These are phyloP conservation scores for Ophiostoma sp. DNA, from an alignment of 2,329 filamentous ascomycete species.

Conservation along the genomic window DNA sequence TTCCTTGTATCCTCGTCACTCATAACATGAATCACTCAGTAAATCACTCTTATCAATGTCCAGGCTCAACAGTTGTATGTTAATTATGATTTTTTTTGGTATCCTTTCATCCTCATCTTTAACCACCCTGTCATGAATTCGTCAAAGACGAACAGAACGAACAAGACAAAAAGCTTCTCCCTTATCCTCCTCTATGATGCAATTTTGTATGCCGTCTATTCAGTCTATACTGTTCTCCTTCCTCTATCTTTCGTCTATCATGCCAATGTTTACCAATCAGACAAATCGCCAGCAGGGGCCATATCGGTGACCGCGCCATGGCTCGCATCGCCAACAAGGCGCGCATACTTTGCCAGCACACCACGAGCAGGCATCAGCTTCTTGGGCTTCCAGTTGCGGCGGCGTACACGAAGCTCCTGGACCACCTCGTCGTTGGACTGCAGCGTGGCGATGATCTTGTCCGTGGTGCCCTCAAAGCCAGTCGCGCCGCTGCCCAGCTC, in stretches of 20 bases:
- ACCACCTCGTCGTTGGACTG: slow-evolving; percentile 25
- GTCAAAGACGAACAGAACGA: background rate
- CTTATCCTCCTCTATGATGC: slow-evolving; percentile 1
- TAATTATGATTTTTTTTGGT: no score
- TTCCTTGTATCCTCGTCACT: no score
- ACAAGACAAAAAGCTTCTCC: background rate
- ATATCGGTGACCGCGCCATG: slow-evolving; percentile 83
- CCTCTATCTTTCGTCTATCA: background rate
- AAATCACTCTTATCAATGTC: no score
- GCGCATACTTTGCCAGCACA: slow-evolving; percentile 82
- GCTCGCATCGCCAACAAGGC: slow-evolving; percentile 82
- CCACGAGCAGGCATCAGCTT: slow-evolving; percentile 70
- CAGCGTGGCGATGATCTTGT: slow-evolving; percentile 19
- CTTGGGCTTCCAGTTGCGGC: slow-evolving; percentile 61
- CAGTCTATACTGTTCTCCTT: background rate
- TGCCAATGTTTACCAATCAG: slow-evolving; percentile 20
- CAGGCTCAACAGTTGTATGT: no score
- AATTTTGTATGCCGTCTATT: background rate
- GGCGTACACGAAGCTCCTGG: slow-evolving; percentile 56
- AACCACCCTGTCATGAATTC: no score
- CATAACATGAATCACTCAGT: no score
- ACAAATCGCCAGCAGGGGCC: slow-evolving; percentile 26
- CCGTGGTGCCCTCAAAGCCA: background rate
- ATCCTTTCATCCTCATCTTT: no score
- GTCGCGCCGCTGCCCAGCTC: slow-evolving; percentile 36